Percentiles rank a stretch among this genome's conserved stretches.
Evolutionary conservation across 768 basidiomycete genomes (phyloP).

Genomic region (Mycena amicta): DNA sequence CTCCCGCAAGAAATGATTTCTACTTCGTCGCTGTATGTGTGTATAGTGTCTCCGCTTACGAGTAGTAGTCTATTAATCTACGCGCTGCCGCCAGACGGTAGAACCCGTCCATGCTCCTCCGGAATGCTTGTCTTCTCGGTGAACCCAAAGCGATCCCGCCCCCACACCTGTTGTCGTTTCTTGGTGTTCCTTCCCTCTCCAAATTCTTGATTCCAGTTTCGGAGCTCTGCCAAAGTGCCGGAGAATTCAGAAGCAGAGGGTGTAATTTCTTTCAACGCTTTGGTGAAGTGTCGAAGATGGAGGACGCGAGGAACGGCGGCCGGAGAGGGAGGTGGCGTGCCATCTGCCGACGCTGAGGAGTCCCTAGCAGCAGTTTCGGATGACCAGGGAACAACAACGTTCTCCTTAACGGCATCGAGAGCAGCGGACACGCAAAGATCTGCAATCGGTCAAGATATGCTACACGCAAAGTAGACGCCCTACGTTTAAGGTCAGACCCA

Average conservation of each 20-base stretch:
- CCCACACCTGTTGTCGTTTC: conserved; percentile 74
- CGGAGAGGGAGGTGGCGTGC: conserved; percentile 10
- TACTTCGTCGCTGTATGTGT: background rate
- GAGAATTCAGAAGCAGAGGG: conserved; percentile 85
- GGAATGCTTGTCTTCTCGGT: conserved; percentile 44
- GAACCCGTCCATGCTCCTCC: conserved; percentile 49
- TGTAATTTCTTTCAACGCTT: conserved; percentile 87
- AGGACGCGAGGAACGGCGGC: conserved; percentile 32
- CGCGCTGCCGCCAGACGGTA: conserved; percentile 20
- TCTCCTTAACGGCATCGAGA: conserved; percentile 87
- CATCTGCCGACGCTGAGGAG: conserved; percentile 1
- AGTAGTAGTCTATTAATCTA: conserved; percentile 17
- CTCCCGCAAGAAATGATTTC: conserved; percentile 8
- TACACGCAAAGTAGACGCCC: conserved; percentile 30
- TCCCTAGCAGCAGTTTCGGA: conserved; percentile 17
- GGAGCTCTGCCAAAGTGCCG: conserved; percentile 72
- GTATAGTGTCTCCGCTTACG: conserved; percentile 9
- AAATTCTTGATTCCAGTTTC: conserved; percentile 93
- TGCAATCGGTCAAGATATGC: conserved; percentile 33
- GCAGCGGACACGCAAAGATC: conserved; percentile 94
- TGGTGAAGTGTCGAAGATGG: conserved; percentile 67
- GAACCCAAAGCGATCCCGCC: conserved; percentile 88
- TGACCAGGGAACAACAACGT: conserved; percentile 78
- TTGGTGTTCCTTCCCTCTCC: conserved; percentile 79
- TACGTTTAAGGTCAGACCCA: conserved; percentile 93